Evolutionary conservation across 2,329 filamentous ascomycete genomes (phyloP), one percentile per base, ranked within the genome.

Genomic region (Bipolaris bicolor): DNA sequence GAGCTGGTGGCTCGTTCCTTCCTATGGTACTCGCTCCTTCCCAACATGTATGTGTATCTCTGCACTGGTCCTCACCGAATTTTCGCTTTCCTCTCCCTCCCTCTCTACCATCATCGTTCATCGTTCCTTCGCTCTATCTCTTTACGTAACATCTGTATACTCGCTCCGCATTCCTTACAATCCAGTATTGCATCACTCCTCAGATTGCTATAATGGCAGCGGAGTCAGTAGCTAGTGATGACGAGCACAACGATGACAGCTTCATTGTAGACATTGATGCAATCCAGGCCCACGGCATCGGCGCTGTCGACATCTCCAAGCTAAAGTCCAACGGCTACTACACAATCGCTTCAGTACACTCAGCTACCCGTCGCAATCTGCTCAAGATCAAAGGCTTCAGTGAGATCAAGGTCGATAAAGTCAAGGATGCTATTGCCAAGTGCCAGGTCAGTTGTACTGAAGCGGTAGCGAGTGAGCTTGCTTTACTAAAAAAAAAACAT

Each of bases 351-450:
- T 83, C 84, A 43, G 84, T 89, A 34, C 82, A 87, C 62, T 79
- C 81, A 15, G 84, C 85, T 15, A 88, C 85, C 40, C 82, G 84
- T 50, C 84, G 82, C 66, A 84, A 80, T 16, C 78, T 90, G 15
- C 75, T 86, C 51, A 89, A 86, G 71, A 89, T 90, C 73, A 89
- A 88, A 68, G 88, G 87, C 7, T 88, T 89, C 74, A 89, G 86
- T 55, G 87, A 89, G 70, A 80, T 86, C 68, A 90, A 90, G 72
- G 87, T 89, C 3, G 87, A 90, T 62, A 90, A 89, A 72, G 82
- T 90, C 70, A 89, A 88, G 68, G 88, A 90, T 64, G 87, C 87
- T 47, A 82, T 86, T 52, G 80, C 81, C 44, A 88, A 88, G 72
- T 86, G 83, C 57, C 76, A 84, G 72, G 84, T 86, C 73, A 52